These are phyloP conservation scores for Dictyostelium discoideum DNA, from an alignment of 78 protist genomes.

Conservation along the genomic window DNA sequence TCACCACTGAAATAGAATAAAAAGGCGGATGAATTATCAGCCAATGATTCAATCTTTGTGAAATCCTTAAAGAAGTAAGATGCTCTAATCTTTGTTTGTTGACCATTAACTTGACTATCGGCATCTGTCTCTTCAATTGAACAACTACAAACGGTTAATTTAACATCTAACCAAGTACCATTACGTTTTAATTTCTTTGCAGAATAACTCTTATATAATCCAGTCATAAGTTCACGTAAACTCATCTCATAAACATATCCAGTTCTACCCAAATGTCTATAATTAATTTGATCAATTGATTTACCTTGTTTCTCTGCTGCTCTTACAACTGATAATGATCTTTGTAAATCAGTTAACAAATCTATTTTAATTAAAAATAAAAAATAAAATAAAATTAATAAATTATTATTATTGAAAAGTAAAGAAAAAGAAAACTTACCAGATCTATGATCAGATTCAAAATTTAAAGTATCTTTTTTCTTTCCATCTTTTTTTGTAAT, in stretches of 20 bases:
- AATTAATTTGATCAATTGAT: constrained; percentile 57
- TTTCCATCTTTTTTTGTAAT: constrained; percentile 55
- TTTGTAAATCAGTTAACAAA: constrained; percentile 57
- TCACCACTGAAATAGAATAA: constrained; percentile 31
- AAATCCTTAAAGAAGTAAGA: constrained; percentile 47
- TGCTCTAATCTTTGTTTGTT: not conserved
- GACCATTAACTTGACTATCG: too few species aligned
- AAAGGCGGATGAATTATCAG: constrained; percentile 28
- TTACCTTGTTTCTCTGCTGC: constrained; percentile 74
- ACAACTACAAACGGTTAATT: constrained; percentile 51
- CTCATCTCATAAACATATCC: constrained; percentile 73
- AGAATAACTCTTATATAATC: constrained; percentile 43
- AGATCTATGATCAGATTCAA: constrained; percentile 50
- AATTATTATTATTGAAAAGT: not conserved
- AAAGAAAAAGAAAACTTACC: constrained; percentile 13
- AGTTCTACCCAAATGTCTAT: constrained; percentile 68
- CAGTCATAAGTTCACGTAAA: constrained; percentile 53
- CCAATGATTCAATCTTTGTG: constrained; percentile 28
- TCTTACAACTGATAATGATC: constrained; percentile 67
- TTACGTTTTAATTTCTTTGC: constrained; percentile 62
- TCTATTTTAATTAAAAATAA: not conserved
- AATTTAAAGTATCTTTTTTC: constrained; percentile 62
- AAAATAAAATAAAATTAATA: not conserved
- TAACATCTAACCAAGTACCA: constrained; percentile 55
- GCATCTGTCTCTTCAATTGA: constrained; percentile 44